Evolutionary conservation across 1,284 basidiomycete genomes (phyloP).

Genomic region (Dichomitus squalens): DNA sequence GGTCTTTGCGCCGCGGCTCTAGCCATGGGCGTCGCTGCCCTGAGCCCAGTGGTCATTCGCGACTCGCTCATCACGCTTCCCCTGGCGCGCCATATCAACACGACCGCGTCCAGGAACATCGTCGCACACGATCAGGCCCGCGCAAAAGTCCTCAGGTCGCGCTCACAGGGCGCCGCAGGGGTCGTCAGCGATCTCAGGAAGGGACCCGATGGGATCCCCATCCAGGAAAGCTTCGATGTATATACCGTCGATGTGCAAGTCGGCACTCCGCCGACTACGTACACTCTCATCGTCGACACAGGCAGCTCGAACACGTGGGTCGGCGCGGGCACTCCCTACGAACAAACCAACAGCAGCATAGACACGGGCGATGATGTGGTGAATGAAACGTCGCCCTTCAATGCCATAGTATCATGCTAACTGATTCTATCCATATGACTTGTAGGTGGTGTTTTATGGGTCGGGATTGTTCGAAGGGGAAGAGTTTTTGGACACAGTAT

Average conservation of each 20-base stretch:
- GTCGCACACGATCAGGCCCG: constrained; percentile 28
- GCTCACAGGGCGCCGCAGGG: no score
- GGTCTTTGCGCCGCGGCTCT: constrained; percentile 13
- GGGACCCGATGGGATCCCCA: neutral
- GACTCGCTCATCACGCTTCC: constrained; percentile 27
- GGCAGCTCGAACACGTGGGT: constrained; percentile 60
- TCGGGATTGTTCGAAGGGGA: neutral
- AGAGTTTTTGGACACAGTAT: constrained; percentile 46
- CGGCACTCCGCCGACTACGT: constrained; percentile 25
- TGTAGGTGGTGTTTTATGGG: neutral
- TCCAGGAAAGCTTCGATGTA: constrained; percentile 22
- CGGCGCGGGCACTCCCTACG: constrained; percentile 46
- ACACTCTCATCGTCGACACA: constrained; percentile 21
- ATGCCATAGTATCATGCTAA: no score
- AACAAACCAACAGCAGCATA: constrained; percentile 50
- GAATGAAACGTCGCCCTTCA: no score
- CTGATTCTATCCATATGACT: no score
- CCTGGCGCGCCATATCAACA: constrained; percentile 28
- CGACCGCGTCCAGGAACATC: constrained; percentile 21
- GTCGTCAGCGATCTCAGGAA: no score
- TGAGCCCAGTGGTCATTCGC: constrained; percentile 27
- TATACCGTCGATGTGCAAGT: constrained; percentile 24
- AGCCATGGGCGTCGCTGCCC: neutral
- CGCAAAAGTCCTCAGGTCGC: constrained; percentile 24
- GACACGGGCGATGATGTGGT: constrained; percentile 1